Percentiles rank a stretch among this genome's conserved stretches.
phyloP scores from a whole-genome alignment of 768 basidiomycete species.

The Goffeauzyma gilvescens region DNA sequence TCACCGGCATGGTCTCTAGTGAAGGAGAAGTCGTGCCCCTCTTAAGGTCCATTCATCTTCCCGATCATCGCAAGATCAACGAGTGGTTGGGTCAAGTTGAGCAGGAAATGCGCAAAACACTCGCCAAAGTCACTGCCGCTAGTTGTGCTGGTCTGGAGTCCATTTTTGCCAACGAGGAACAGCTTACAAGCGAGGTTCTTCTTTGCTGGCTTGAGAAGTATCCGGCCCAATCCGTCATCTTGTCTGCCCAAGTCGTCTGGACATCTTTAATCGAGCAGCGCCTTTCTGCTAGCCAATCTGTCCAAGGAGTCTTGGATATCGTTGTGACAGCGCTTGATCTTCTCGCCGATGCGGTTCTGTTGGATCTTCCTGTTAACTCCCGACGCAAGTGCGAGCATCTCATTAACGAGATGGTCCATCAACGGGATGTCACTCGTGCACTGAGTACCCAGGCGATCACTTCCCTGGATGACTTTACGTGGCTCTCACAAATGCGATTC shows the following conservation, averaged over 20 bases:
- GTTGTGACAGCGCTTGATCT: slow-evolving; percentile 70
- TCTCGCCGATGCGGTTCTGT: slow-evolving; percentile 88
- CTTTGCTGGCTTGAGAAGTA: slow-evolving; percentile 83
- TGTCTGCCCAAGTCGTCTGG: slow-evolving; percentile 93
- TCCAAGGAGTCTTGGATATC: slow-evolving; percentile 52
- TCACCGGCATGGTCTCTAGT: slow-evolving; percentile 78
- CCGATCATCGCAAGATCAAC: slow-evolving; percentile 93
- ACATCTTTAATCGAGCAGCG: slow-evolving; percentile 39
- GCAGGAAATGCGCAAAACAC: slow-evolving; percentile 73
- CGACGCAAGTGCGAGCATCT: slow-evolving; percentile 95
- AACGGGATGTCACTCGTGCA: slow-evolving; percentile 76
- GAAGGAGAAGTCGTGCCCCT: slow-evolving; percentile 90
- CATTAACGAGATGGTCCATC: slow-evolving; percentile 95
- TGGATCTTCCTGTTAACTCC: slow-evolving; percentile 71
- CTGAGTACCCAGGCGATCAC: slow-evolving; percentile 48
- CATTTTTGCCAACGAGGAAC: slow-evolving; percentile 53
- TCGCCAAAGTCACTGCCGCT: slow-evolving; percentile 61
- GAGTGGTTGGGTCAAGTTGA: slow-evolving; percentile 92
- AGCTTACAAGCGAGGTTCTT: slow-evolving; percentile 48
- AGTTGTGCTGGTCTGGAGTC: slow-evolving; percentile 59
- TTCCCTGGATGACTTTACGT: slow-evolving; percentile 59
- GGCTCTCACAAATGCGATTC: slow-evolving; percentile 98
- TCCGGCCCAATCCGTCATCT: slow-evolving; percentile 85
- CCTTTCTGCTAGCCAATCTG: slow-evolving; percentile 41
- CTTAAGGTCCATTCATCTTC: slow-evolving; percentile 60